Conservation (phyloP, 164 flowering plant species). For the Macadamia integrifolia region DNA sequence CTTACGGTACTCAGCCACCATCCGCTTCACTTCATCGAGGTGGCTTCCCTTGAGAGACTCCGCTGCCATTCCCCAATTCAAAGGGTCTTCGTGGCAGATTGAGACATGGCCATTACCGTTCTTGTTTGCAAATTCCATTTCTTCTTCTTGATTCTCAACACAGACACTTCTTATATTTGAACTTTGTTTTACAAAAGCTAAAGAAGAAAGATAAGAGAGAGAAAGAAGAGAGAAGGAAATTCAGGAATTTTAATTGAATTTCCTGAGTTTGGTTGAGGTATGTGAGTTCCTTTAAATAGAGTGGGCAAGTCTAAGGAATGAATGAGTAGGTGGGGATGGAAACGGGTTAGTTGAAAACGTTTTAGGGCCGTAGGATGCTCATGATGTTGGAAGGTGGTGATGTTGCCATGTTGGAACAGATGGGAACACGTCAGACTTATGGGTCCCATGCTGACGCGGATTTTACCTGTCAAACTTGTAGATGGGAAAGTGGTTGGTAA, state of each 20-base stretch:
- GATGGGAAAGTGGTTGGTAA: constrained; percentile 8
- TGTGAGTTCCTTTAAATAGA: constrained; percentile 22
- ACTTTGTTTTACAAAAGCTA: too few relatives aligned
- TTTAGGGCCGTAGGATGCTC: constrained; percentile 12
- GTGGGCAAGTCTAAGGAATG: too few relatives aligned
- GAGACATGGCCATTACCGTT: constrained; percentile 12
- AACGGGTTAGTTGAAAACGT: constrained; percentile 25
- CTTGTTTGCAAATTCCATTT: constrained; percentile 1
- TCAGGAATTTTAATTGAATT: constrained; percentile 3
- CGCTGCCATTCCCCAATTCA: constrained; percentile 53
- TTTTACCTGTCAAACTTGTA: constrained; percentile 5
- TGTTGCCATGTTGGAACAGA: constrained; percentile 10
- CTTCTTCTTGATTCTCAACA: too few relatives aligned
- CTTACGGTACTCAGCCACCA: constrained; percentile 48
- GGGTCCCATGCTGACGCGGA: neutral
- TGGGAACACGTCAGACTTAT: neutral
- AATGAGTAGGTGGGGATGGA: constrained; percentile 15
- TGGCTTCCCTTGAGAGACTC: constrained; percentile 47
- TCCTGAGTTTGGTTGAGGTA: constrained; percentile 18
- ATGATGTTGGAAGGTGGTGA: constrained; percentile 7
- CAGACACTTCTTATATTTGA: too few relatives aligned
- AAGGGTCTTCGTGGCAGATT: constrained; percentile 31
- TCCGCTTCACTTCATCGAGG: constrained; percentile 46
- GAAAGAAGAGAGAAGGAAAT: constrained; percentile 6
- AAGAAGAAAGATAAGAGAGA: neutral